These are phyloP conservation scores for Violaceomyces palustris DNA, from an alignment of 1,284 basidiomycete genomes.

Conservation along the genomic window DNA sequence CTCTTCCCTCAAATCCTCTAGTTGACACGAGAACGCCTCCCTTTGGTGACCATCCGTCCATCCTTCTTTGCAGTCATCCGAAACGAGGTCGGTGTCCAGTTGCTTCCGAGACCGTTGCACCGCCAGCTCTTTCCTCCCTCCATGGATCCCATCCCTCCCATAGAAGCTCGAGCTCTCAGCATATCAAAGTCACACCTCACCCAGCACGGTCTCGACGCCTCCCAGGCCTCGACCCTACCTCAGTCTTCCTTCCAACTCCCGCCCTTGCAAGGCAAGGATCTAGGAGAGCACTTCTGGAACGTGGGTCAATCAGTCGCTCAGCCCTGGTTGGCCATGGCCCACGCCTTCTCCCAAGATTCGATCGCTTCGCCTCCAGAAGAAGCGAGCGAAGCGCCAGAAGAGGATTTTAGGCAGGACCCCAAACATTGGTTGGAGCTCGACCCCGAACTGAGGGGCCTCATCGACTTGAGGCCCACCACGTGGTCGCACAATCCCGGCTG, in stretches of 20 bases:
- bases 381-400: constrained; percentile 4
- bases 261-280: constrained; percentile 70
- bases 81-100: constrained; percentile 86
- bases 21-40: no score
- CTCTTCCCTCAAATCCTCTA: no score
- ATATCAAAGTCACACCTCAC: constrained; percentile 75
- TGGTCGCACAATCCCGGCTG: constrained; percentile 80
- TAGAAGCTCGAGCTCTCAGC: constrained; percentile 63
- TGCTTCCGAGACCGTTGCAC: constrained; percentile 75
- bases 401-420: constrained; percentile 18
- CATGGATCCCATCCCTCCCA: constrained; percentile 63
- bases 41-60: no score
- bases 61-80: no score
- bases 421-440: constrained; percentile 45
- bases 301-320: constrained; percentile 70
- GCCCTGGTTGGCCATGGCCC: constrained; percentile 75
- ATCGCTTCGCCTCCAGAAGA: constrained; percentile 62
- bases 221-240: constrained; percentile 72
- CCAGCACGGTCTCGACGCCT: constrained; percentile 72
- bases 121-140: constrained; percentile 69
- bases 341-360: constrained; percentile 60
- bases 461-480: constrained; percentile 57
- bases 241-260: constrained; percentile 78
- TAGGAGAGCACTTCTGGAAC: constrained; percentile 83
- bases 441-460: constrained; percentile 15